Evolutionary conservation across 257 asterid species (phyloP), one percentile per base, ranked within the genome.

Genomic region (Scutellaria barbata): DNA sequence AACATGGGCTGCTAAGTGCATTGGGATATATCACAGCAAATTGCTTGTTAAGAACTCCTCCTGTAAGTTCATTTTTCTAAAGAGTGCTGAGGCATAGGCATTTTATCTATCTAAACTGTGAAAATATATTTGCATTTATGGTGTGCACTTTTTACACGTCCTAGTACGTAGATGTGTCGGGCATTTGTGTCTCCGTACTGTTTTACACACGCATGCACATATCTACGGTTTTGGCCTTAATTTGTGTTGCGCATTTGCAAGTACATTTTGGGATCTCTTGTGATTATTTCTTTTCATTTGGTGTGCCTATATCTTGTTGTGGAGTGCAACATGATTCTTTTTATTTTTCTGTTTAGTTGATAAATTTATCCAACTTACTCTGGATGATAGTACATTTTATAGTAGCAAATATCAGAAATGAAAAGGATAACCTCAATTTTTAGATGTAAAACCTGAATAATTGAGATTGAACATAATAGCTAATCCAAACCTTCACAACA

Each of bases 11-110:
- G 74, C 76, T 91, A 54, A 85, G 95, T 83, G 95, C 92, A 77
- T 63, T 94, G 59, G 99, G 99, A 78, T 94, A 89, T 77, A 83
- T 89, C 60, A 88, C 95, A 53, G 96, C 99, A 82, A 89, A 89
- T 79, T 85, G 93, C 84, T 57, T 87, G 89, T 74, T 84, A 85
- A 81, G 80, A 77, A 74, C 67, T 54, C 83, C 95, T 72, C 77
- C 88, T 70, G 99, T 94, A 91, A 89, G 99, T 70, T 51, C 69
- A 13, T 57, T 70, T 72, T 76, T 56, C 37, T 53, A 16, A 43
- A 55, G 17, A 33, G 51, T 51, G 55, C 42, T 43, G 41, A 20
- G 41, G 56, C 39, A 43, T 16, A 8, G 20, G 11, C 45, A 39
- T 39, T 42, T 55, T 8, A 12, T 13, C 37, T 33, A 13, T 58